Evolutionary conservation across 345 rosid species (phyloP).

Genomic region (Bretschneidera sinensis): DNA sequence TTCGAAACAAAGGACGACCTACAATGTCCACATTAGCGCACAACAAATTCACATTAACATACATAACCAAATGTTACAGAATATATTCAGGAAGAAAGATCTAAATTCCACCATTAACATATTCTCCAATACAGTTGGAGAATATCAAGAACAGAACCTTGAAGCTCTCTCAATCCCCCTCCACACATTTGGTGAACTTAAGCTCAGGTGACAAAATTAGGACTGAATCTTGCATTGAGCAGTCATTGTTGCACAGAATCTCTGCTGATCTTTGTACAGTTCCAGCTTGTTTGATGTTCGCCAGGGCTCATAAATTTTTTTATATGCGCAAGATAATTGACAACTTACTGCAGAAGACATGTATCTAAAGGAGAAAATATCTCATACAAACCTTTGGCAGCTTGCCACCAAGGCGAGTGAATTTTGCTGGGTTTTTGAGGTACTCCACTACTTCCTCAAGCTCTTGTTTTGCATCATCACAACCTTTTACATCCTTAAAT

Average conservation of each 20-base stretch:
- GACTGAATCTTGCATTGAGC: background rate
- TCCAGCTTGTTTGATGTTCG: background rate
- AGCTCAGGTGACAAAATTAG: slow-evolving; percentile 3
- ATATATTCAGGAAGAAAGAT: too few relatives aligned
- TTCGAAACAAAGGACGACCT: too few relatives aligned
- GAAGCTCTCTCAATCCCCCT: background rate
- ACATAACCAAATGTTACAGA: too few relatives aligned
- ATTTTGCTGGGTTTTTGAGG: slow-evolving; percentile 86
- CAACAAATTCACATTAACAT: too few relatives aligned
- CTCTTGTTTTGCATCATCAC: slow-evolving; percentile 99
- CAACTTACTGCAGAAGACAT: too few relatives aligned
- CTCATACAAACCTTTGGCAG: slow-evolving; percentile 79
- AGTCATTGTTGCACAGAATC: background rate
- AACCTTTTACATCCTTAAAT: slow-evolving; percentile 98
- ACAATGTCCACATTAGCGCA: too few relatives aligned
- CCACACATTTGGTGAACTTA: background rate
- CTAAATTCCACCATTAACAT: too few relatives aligned
- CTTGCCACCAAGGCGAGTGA: slow-evolving; percentile 98
- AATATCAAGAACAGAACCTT: slow-evolving; percentile 1
- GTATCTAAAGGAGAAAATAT: slow-evolving; percentile 4
- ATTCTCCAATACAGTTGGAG: background rate
- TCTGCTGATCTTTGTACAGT: background rate
- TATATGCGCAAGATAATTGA: too few relatives aligned
- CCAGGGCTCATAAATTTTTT: background rate
- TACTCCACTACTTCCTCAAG: slow-evolving; percentile 98